These are phyloP conservation scores for Crataegus laevigata DNA, from an alignment of 306 rosid species.

Conservation along the genomic window DNA sequence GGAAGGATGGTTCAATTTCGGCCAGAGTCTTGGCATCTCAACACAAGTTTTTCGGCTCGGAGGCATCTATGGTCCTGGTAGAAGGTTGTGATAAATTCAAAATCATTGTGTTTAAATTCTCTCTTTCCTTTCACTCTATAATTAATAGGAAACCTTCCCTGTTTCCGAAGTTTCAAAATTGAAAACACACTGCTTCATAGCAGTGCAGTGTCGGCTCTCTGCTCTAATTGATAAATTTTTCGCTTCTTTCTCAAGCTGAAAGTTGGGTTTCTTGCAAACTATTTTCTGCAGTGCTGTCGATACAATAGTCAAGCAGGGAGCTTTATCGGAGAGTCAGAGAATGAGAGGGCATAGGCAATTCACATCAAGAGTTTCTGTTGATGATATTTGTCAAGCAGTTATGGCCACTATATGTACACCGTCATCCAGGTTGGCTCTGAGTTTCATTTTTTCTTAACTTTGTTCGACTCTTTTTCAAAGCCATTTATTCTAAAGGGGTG, in stretches of 20 bases:
- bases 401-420: conserved; percentile 38
- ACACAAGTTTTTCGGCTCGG: conserved; percentile 66
- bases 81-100: conserved; percentile 54
- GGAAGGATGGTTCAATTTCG: conserved; percentile 66
- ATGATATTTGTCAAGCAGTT: conserved; percentile 81
- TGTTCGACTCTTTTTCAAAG: too few species aligned
- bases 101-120: not conserved
- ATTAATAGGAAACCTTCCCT: too few species aligned
- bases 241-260: not conserved
- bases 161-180: not conserved
- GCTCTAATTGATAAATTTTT: too few species aligned
- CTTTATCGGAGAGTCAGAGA: conserved; percentile 52
- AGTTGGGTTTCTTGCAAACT: not conserved
- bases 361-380: conserved; percentile 79
- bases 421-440: conserved; percentile 32
- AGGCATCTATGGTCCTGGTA: conserved; percentile 94
- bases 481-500: not conserved
- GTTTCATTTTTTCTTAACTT: not conserved
- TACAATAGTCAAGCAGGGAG: conserved; percentile 57
- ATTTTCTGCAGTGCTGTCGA: conserved; percentile 58
- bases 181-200: not conserved
- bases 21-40: conserved; percentile 39
- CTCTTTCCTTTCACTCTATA: not conserved
- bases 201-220: not conserved
- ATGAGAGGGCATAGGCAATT: conserved; percentile 44